Evolutionary conservation across 305 asterid genomes (phyloP), one percentile per base, ranked within the genome.

Genomic region (Rubia tinctorum): DNA sequence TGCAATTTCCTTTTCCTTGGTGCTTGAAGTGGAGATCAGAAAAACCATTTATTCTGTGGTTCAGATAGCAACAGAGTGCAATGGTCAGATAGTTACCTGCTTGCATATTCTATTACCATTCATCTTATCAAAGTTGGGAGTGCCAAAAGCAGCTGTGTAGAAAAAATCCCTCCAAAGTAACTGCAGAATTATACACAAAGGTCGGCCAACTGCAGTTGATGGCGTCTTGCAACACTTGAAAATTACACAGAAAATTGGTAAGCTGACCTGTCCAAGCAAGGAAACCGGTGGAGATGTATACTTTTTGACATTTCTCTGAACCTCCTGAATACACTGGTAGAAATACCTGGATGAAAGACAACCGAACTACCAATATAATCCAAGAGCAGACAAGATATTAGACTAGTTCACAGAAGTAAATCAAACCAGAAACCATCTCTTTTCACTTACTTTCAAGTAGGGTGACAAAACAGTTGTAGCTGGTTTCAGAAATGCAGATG

Each of bases 241-340:
- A 77, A 63, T 60, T 15, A 40, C 40, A 53, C 53, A 17, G 56
- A 39, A 25, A 37, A 71, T 30, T 67, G 64, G 51, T 27, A 64
- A 71, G 75, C 79, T 56, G 64, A 89, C 99, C 95, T 94, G 99
- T 77, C 99, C 99, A 74, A 90, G 95, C 72, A 94, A 97, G 81
- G 99, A 94, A 78, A 94, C 97, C 60, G 97, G 99, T 23, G 97
- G 99, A 77, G 91, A 86, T 27, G 97, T 91, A 82, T 94, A 96
- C 74, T 66, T 91, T 82, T 82, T 89, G 56, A 78, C 89, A 66
- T 61, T 78, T 78, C 84, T 85, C 74, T 85, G 91, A 72, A 91
- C 89, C 75, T 88, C 97, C 85, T 83, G 91, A 84, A 94, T 77
- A 80, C 95, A 89, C 77, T 89, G 96, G 88, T 91, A 94, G 86